These are phyloP conservation scores for Annulohypoxylon bovei DNA, from an alignment of 495 filamentous ascomycete species.

Conservation along the genomic window DNA sequence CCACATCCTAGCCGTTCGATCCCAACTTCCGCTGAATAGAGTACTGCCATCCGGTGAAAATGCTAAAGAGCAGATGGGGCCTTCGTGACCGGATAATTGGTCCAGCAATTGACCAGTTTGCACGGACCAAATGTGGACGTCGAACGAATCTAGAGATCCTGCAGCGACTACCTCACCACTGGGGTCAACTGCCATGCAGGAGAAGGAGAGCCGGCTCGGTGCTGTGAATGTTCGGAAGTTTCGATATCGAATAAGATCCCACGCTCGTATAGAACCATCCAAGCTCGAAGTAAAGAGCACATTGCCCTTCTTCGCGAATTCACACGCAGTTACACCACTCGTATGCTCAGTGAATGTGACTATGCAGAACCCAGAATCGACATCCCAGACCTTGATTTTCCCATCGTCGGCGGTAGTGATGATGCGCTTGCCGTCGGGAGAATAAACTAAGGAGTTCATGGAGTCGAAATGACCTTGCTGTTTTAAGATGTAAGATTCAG, in stretches of 20 bases:
- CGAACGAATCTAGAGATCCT: slow-evolving; percentile 93
- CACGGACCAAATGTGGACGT: slow-evolving; percentile 97
- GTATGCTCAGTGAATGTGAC: slow-evolving; percentile 98
- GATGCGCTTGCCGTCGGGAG: slow-evolving; percentile 90
- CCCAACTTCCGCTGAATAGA: slow-evolving; percentile 93
- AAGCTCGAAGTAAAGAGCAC: slow-evolving; percentile 94
- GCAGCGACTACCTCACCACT: slow-evolving; percentile 95
- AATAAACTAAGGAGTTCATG: slow-evolving; percentile 94
- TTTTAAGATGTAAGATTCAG: slow-evolving; percentile 98
- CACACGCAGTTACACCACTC: slow-evolving; percentile 92
- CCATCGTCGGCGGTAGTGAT: slow-evolving; percentile 95
- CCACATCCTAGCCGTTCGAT: slow-evolving; percentile 93
- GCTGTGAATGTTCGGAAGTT: slow-evolving; percentile 98
- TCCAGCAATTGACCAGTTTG: slow-evolving; percentile 97
- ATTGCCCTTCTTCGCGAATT: slow-evolving; percentile 92
- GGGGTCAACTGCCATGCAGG: slow-evolving; percentile 93
- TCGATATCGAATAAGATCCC: slow-evolving; percentile 95
- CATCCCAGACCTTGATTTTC: slow-evolving; percentile 98
- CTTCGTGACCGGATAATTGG: slow-evolving; percentile 90
- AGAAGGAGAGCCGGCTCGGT: slow-evolving; percentile 88
- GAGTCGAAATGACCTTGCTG: slow-evolving; percentile 97
- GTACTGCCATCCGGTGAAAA: slow-evolving; percentile 87
- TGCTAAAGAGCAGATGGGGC: slow-evolving; percentile 84
- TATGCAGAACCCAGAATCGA: slow-evolving; percentile 94
- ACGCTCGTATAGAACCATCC: slow-evolving; percentile 92